A percentile compares a stretch with the other conserved stretches of the same genome.
These are phyloP conservation scores for Bryum argenteum DNA, from an alignment of 225 moss, liverwort and hornwort species.

Conservation along the genomic window DNA sequence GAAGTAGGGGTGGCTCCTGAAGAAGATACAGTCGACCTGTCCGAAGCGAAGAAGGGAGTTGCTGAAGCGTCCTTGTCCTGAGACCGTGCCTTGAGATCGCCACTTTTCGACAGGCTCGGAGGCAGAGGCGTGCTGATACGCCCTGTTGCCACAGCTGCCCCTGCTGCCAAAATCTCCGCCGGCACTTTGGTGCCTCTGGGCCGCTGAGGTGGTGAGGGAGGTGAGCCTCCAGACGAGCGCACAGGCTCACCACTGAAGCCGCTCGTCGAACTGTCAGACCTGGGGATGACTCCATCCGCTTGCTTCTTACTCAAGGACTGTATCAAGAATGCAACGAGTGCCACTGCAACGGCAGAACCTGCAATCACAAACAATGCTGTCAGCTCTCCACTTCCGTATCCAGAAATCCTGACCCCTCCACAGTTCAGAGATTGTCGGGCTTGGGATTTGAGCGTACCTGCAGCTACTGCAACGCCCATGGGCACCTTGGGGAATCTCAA, in stretches of 20 bases:
- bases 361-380: neutral
- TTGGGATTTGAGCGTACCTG: slow-evolving; percentile 32
- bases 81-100: slow-evolving; percentile 5
- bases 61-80: slow-evolving; percentile 23
- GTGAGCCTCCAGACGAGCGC: slow-evolving; percentile 7
- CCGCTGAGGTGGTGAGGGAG: neutral
- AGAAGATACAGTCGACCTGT: slow-evolving; percentile 11
- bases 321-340: slow-evolving; percentile 39
- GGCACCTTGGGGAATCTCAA: slow-evolving; percentile 41
- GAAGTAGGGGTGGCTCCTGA: slow-evolving; percentile 20
- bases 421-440: neutral
- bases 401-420: neutral
- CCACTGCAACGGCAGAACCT: slow-evolving; percentile 57
- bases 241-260: slow-evolving; percentile 39
- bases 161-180: slow-evolving; percentile 31
- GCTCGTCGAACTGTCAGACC: slow-evolving; percentile 19
- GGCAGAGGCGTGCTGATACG: slow-evolving; percentile 26
- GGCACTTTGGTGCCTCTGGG: slow-evolving; percentile 18
- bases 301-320: slow-evolving; percentile 29
- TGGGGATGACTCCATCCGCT: slow-evolving; percentile 19
- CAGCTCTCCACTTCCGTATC: too few relatives aligned
- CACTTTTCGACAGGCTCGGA: slow-evolving; percentile 36
- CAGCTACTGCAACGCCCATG: slow-evolving; percentile 39
- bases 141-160: slow-evolving; percentile 24
- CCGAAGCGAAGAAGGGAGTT: slow-evolving; percentile 39